Percentiles rank a stretch among this genome's conserved stretches.
phyloP scores from a whole-genome alignment of 2,329 filamentous ascomycete species.

The Fusarium poae region DNA sequence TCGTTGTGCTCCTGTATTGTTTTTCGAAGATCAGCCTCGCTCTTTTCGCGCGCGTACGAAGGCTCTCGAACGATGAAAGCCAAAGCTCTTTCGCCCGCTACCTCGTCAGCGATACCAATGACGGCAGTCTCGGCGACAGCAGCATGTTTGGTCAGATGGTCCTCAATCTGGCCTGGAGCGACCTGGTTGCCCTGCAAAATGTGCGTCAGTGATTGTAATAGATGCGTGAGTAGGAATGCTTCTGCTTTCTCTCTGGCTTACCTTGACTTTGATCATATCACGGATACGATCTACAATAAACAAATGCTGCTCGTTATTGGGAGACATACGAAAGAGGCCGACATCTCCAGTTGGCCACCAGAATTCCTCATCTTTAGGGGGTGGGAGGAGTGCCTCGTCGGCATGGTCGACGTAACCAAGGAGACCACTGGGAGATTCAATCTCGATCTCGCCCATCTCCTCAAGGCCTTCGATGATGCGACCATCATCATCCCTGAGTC shows the following conservation, averaged over 20 bases:
- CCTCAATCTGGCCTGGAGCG: slow-evolving; percentile 10
- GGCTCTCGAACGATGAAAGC: slow-evolving; percentile 15
- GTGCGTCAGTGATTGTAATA: not conserved
- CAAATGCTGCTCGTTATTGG: slow-evolving; percentile 7
- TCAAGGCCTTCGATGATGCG: slow-evolving; percentile 4
- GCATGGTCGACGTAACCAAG: slow-evolving; percentile 10
- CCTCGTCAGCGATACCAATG: slow-evolving; percentile 8
- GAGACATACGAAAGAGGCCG: slow-evolving; percentile 1
- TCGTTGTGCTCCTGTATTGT: slow-evolving; percentile 12
- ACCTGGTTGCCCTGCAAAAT: slow-evolving; percentile 7
- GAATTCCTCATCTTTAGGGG: slow-evolving; percentile 6
- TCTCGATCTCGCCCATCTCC: slow-evolving; percentile 13
- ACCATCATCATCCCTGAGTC: slow-evolving; percentile 11
- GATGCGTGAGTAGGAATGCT: not conserved
- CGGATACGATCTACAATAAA: slow-evolving; percentile 11
- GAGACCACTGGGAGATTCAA: slow-evolving; percentile 11
- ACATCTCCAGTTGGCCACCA: slow-evolving; percentile 13
- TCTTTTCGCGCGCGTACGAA: slow-evolving; percentile 10
- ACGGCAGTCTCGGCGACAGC: slow-evolving; percentile 11
- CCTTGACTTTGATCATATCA: slow-evolving; percentile 15
- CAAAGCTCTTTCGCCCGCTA: slow-evolving; percentile 13
- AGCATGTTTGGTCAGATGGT: slow-evolving; percentile 6
- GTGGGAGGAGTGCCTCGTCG: slow-evolving; percentile 6
- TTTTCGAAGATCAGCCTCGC: slow-evolving; percentile 8
- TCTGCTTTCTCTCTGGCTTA: slow-evolving; percentile 1